Conservation (phyloP, 441 rosid species). For the Pelargonium citronellum region DNA sequence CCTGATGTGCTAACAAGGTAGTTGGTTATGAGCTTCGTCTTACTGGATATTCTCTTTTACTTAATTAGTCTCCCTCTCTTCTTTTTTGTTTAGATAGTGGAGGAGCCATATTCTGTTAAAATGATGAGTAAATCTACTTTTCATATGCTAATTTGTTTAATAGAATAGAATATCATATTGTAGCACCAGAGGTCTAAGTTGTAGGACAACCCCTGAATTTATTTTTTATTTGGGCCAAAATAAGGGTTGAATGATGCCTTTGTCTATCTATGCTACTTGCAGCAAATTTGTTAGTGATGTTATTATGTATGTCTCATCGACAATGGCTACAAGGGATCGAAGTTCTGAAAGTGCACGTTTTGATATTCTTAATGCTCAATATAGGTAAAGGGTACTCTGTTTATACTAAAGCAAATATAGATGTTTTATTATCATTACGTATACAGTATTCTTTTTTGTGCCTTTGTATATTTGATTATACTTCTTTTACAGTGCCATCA, state of each 20-base stretch:
- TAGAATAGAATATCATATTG: too few species aligned
- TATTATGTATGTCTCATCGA: constrained; percentile 76
- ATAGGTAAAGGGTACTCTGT: constrained; percentile 43
- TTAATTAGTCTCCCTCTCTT: neutral
- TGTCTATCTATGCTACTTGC: constrained; percentile 31
- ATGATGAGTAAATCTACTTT: neutral
- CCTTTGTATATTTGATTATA: neutral
- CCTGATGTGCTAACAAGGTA: constrained; percentile 92
- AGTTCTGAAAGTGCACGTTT: constrained; percentile 93
- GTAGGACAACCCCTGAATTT: too few species aligned
- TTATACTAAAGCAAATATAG: neutral
- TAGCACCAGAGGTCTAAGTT: too few species aligned
- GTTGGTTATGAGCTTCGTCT: constrained; percentile 18
- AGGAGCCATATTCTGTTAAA: neutral
- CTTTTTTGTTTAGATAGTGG: neutral
- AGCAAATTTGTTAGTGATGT: constrained; percentile 87
- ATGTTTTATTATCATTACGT: neutral
- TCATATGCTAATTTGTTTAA: neutral
- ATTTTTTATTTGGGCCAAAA: neutral
- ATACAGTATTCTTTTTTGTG: neutral
- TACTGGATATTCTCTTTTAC: constrained; percentile 6
- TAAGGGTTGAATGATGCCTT: constrained; percentile 21
- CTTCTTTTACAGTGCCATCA: constrained; percentile 65
- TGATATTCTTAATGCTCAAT: constrained; percentile 67
- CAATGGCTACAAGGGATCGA: constrained; percentile 80